Evolutionary conservation across 768 basidiomycete species (phyloP).

Genomic region (Amanita phalloides): DNA sequence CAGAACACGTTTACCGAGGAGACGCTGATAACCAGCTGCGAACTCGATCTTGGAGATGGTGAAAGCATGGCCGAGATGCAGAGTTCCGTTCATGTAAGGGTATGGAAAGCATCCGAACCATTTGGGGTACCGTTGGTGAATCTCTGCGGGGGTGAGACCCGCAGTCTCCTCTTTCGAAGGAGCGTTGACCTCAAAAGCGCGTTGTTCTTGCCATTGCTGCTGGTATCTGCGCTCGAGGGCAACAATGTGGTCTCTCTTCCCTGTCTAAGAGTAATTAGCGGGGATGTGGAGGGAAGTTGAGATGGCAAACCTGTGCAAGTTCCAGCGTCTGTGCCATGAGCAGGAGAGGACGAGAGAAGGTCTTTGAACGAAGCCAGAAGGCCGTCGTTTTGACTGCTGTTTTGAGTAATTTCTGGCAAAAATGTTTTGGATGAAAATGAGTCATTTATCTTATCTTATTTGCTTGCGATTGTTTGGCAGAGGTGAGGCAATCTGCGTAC

Average conservation of each 20-base stretch:
- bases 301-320: constrained; percentile 39
- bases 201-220: constrained; percentile 63
- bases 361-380: constrained; percentile 4
- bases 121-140: constrained; percentile 77
- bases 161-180: constrained; percentile 58
- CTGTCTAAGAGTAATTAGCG: constrained; percentile 50
- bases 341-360: constrained; percentile 8
- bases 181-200: constrained; percentile 77
- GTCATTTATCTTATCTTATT: background rate
- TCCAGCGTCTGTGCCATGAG: constrained; percentile 56
- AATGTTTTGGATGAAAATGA: background rate
- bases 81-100: constrained; percentile 97
- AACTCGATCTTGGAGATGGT: constrained; percentile 99
- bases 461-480: background rate
- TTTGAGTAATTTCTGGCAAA: constrained; percentile 3
- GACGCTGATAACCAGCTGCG: constrained; percentile 86
- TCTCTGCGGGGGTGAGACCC: constrained; percentile 51
- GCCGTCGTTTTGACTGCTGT: constrained; percentile 5
- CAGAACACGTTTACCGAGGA: constrained; percentile 88
- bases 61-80: constrained; percentile 96
- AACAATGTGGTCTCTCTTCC: constrained; percentile 83
- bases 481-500: background rate
- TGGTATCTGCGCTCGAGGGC: constrained; percentile 82
- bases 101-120: constrained; percentile 97
- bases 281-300: background rate